Base-by-base conservation (phyloP, 352 stramenopile species). In the Phytopythium sindhum region DNA sequence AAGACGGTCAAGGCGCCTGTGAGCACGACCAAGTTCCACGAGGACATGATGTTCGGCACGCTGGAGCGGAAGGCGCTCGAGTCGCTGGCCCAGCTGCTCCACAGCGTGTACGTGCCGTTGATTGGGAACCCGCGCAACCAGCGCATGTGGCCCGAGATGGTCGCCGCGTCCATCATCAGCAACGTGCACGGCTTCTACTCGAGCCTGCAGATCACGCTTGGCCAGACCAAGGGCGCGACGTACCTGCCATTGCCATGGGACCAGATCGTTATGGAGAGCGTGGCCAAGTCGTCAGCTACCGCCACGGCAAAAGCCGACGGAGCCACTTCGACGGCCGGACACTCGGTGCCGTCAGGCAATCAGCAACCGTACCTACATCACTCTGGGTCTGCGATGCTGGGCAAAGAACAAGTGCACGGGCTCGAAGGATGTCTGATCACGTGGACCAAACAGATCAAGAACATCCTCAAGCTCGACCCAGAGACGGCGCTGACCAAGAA, bases 371-470 rank as follows among this genome's bases (percentile, higher is more conserved):
- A 42, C 28, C n/a, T 59, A n/a, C 53, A 59, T 8, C 31, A 59
- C 11, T 59, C 37, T 17, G 41, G 19, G 14, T 50, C 3, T 1
- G 14, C 24, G 21, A 35, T 51, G 14, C 67, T 86, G 17, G 66
- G 85, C 28, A 96, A 95, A 53, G 86, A 96, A 59, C 79, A 91
- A 53, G 78, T 96, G 26, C 88, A 96, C 55, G 78, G 81, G 2
- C 77, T 98, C 3, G 93, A 98, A 69, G 83, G 86, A 3, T 91
- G 83, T 26, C 66, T 98, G 0, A 98, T 98, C 61, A 97, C 87
- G 2, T 98, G 93, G 93, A 98, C 92, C 1, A 97, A 97, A 63
- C 93, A 98, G 74, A 97, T 98, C 67, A 97, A 97, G 63, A 91
- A 92, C 65, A 95, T 98, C 21, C 60, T 98, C 2, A 96, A 94